These are phyloP conservation scores for Ganoderma leucocontextum DNA, from an alignment of 1,284 basidiomycete genomes.

Conservation along the genomic window DNA sequence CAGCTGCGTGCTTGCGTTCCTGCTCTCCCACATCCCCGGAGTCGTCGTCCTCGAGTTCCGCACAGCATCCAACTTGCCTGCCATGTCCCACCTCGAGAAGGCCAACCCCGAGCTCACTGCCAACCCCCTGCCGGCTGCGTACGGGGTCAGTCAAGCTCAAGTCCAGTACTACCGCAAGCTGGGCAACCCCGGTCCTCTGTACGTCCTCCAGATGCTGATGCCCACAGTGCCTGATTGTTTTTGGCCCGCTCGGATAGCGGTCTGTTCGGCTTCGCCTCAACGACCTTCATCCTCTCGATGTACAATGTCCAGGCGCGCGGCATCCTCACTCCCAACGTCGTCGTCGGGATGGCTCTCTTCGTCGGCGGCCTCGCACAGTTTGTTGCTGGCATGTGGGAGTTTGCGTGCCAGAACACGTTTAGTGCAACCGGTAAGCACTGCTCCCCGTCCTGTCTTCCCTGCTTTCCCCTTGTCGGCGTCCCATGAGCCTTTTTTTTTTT, in stretches of 20 bases:
- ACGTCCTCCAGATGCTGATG: constrained; percentile 21
- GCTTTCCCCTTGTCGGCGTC: constrained; percentile 1
- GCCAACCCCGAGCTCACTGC: constrained; percentile 32
- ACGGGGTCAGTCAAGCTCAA: constrained; percentile 16
- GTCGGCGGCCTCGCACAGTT: constrained; percentile 86
- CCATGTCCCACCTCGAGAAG: constrained; percentile 38
- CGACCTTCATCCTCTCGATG: constrained; percentile 75
- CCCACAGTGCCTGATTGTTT: neutral
- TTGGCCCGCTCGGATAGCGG: constrained; percentile 50
- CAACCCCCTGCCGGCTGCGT: constrained; percentile 26
- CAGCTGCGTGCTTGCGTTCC: constrained; percentile 21
- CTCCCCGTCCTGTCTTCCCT: neutral
- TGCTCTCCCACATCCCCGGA: constrained; percentile 20
- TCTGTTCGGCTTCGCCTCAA: constrained; percentile 77
- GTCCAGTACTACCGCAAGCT: constrained; percentile 33
- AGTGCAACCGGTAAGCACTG: constrained; percentile 67
- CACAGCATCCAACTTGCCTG: neutral
- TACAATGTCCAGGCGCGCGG: constrained; percentile 66
- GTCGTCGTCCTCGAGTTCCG: constrained; percentile 13
- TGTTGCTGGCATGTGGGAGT: constrained; percentile 83
- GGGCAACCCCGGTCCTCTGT: constrained; percentile 44
- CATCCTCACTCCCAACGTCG: constrained; percentile 69
- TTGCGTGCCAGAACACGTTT: constrained; percentile 77
- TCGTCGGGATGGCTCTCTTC: constrained; percentile 86
- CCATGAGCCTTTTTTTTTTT: neutral